phyloP scores from a whole-genome alignment of 139 green algal genomes.

The Micractinium conductrix region DNA sequence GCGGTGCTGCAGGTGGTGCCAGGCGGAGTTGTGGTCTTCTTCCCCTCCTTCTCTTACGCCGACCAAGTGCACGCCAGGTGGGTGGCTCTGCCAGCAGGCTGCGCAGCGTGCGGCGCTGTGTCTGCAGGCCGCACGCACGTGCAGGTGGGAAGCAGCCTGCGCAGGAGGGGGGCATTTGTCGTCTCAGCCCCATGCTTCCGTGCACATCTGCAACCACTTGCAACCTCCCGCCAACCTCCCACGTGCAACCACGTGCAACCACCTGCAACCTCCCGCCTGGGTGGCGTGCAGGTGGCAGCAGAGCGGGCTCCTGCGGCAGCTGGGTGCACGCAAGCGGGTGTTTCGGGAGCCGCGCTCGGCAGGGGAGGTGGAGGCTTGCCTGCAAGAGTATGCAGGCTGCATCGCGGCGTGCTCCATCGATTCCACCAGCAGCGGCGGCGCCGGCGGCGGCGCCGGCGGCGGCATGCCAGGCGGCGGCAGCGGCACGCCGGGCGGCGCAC shows the following conservation, averaged over 20 bases:
- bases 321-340: slow-evolving; percentile 70
- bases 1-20: slow-evolving; percentile 24
- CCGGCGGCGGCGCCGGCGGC: background rate
- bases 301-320: slow-evolving; percentile 53
- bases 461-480: background rate
- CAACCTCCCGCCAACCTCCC: background rate
- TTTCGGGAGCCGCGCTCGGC: slow-evolving; percentile 73
- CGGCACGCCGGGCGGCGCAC: background rate
- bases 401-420: background rate
- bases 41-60: slow-evolving; percentile 87
- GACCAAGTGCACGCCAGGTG: slow-evolving; percentile 26
- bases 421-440: background rate
- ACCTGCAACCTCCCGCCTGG: background rate
- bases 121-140: background rate
- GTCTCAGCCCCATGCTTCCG: too few relatives aligned
- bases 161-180: too few relatives aligned
- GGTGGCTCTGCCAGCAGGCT: background rate
- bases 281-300: slow-evolving; percentile 59
- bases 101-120: background rate
- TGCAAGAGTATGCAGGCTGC: slow-evolving; percentile 66
- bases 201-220: background rate
- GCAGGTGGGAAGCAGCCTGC: too few relatives aligned
- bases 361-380: slow-evolving; percentile 70
- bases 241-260: background rate
- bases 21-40: slow-evolving; percentile 90